Base-by-base conservation (phyloP, 306 rosid genomes). In the Pyrus pyrifolia region DNA sequence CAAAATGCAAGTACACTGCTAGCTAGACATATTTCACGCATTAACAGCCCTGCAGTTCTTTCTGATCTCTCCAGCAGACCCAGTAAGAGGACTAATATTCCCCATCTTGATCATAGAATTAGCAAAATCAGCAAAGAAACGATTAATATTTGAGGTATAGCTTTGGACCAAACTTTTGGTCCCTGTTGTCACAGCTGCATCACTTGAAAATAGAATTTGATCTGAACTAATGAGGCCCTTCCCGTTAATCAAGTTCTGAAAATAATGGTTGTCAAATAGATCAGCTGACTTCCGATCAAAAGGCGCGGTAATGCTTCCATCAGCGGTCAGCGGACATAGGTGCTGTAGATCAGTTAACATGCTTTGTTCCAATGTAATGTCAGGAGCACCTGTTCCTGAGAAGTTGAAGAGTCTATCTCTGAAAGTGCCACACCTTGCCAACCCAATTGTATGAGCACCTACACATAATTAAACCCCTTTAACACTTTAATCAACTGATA, bases 371-470 rank as follows among this genome's bases (percentile, higher is more conserved):
- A 95, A n/a, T 5, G 97, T 85, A 1, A 23, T 68, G 81, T 92
- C 97, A 57, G 93, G 81, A 31, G 79, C 29, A 23, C 92, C 93
- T 17, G 87, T 85, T 61, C 82, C 85, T 9, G 83, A 79, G 88
- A 92, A 94, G 84, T 94, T 83, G 96, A 84, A 90, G 61, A 95
- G 72, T 76, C 97, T 88, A 23, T 87, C 81, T 91, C 84, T 85
- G 74, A 92, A 95, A 13, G 81, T 57, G 25, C 72, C 74, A 71
- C 98, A 95, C 81, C 85, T 90, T 68, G 96, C 87, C 63, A 79
- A 35, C 10, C 98, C 97, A 74, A 92, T 81, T 2, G 98, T 95
- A 77, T 95, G 98, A 0, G 85, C 96, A n/a, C 98, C 98, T 94
- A 31, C 68, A 64, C 45, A 64, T 3, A 64, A 64, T 64, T 15